Evolutionary conservation across 441 rosid genomes (phyloP).

Genomic region (Gossypium lobatum): DNA sequence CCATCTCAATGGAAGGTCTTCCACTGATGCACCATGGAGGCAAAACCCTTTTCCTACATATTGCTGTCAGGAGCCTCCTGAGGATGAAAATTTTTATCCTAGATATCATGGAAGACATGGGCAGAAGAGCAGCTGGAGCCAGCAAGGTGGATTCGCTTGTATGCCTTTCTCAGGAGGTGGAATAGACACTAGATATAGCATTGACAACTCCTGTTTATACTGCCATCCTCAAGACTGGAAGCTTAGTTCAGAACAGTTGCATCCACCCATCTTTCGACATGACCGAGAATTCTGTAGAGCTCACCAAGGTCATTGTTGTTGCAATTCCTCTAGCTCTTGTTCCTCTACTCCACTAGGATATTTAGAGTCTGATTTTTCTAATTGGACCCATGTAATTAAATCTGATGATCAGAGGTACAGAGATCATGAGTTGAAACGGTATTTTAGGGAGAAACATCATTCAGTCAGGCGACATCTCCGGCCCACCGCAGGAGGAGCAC

Average conservation of each 20-base stretch:
- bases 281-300: constrained; percentile 21
- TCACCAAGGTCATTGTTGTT: constrained; percentile 29
- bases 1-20: constrained; percentile 31
- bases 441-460: constrained; percentile 40
- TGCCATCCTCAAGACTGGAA: constrained; percentile 37
- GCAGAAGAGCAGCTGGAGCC: constrained; percentile 32
- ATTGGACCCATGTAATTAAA: constrained; percentile 35
- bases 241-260: constrained; percentile 30
- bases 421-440: constrained; percentile 33
- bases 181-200: constrained; percentile 27
- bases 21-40: constrained; percentile 24
- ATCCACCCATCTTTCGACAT: constrained; percentile 23
- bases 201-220: constrained; percentile 29
- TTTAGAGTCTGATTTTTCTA: constrained; percentile 33
- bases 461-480: constrained; percentile 52
- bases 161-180: constrained; percentile 46
- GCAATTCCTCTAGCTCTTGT: constrained; percentile 37
- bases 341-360: constrained; percentile 57
- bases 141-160: constrained; percentile 26
- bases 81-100: constrained; percentile 20
- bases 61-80: constrained; percentile 17
- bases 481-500: constrained; percentile 80
- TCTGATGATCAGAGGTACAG: constrained; percentile 47
- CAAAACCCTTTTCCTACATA: constrained; percentile 22
- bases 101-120: constrained; percentile 24